Base-by-base conservation (phyloP, 2,329 filamentous ascomycete genomes). In the Coniella lustricola region DNA sequence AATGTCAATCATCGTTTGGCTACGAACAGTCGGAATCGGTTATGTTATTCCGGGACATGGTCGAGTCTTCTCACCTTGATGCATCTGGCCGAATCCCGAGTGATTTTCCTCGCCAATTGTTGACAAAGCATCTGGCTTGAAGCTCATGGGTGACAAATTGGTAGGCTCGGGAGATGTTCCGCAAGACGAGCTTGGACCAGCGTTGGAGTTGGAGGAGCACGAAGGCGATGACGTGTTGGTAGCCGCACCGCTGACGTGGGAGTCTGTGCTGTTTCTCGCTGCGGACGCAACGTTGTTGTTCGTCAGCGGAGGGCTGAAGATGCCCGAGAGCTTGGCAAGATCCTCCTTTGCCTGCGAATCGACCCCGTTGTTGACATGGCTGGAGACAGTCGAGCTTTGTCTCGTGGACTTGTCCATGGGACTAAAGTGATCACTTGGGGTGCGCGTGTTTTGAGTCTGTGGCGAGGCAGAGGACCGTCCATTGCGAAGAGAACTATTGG, bases 121-220 rank as follows among this genome's bases (percentile, higher is more conserved):
- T 2, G 77, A 76, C 56, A 84, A 58, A 0, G 76, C 77, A 54
- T 84, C 81, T 16, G 82, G 75, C 63, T 85, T 85, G 57, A 74
- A 78, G n/a, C 71, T 73, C 59, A 75, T 70, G 4, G 84, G 87
- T 14, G 85, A 90, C 57, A 86, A 84, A 29, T 81, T 81, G 29
- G 36, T 47, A 1, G 87, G 83, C 63, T 90, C 86, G 1, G 87
- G 87, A 2, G 87, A 90, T 0, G 86, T 90, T 21, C 84, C 85
- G 59, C 85, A 89, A 20, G 81, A 84, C 7, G 81, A 84, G 57
- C 71, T 82, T 1, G 79, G 67, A 1, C 78, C 79, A 17, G 66
- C 69, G 48, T 78, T 77, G 37, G 78, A 82, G 52, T 81, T 76
- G 2, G 78, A 81, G 0, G 79, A 84, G 7, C 76, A 73, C 12